phyloP scores from a whole-genome alignment of 495 filamentous ascomycete species.

The Aspergillus cristatus region DNA sequence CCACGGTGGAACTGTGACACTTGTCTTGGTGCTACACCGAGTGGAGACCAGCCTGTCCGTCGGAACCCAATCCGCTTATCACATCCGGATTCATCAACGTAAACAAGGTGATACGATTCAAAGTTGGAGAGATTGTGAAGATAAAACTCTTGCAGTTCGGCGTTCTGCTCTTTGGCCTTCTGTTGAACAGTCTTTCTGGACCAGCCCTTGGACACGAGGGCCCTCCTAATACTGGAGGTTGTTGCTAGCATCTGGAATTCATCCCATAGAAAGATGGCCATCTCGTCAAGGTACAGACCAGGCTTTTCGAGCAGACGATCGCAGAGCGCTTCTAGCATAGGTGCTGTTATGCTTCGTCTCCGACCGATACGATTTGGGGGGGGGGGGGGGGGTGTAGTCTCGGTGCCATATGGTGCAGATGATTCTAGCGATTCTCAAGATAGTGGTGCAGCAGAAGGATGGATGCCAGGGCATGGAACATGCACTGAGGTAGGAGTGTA shows the following conservation, averaged over 20 bases:
- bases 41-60: conserved; percentile 17
- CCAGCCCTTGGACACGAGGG: conserved; percentile 11
- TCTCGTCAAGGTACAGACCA: conserved; percentile 20
- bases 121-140: conserved; percentile 18
- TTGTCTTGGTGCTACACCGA: conserved; percentile 18
- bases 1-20: conserved; percentile 20
- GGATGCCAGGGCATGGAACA: too few relatives aligned
- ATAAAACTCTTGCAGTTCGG: conserved; percentile 24
- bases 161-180: conserved; percentile 21
- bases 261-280: conserved; percentile 23
- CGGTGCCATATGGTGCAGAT: too few relatives aligned
- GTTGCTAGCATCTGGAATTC: conserved; percentile 19
- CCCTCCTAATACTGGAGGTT: conserved; percentile 8
- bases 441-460: too few relatives aligned
- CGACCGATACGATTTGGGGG: conserved; percentile 14
- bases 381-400: conserved; percentile 2
- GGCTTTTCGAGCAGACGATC: conserved; percentile 26
- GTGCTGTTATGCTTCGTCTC: conserved; percentile 11
- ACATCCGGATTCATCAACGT: conserved; percentile 17
- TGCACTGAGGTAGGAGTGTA: too few relatives aligned
- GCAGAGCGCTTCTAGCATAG: conserved; percentile 21
- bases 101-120: conserved; percentile 19
- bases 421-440: too few relatives aligned
- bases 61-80: conserved; percentile 19
- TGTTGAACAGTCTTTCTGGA: conserved; percentile 21